Evolutionary conservation across 768 basidiomycete genomes (phyloP).

Genomic region (Tulasnella sp.): DNA sequence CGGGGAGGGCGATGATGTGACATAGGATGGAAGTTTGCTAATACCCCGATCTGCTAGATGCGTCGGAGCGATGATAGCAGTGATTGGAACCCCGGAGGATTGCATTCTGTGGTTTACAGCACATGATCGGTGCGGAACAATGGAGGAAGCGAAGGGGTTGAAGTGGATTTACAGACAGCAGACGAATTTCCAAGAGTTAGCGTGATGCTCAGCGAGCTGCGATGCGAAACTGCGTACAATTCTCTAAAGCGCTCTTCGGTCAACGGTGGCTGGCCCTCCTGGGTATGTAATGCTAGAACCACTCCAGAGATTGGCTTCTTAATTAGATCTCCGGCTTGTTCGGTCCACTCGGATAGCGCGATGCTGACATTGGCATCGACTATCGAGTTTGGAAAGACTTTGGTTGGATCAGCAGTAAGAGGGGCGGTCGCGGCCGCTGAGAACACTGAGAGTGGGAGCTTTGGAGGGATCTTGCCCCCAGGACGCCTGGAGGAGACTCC

Average conservation of each 20-base stretch:
- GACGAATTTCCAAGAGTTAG: background rate
- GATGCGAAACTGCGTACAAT: background rate
- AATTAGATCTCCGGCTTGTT: conserved; percentile 37
- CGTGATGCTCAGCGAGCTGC: background rate
- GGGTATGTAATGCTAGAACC: conserved; percentile 35
- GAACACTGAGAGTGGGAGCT: conserved; percentile 66
- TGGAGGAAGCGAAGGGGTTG: background rate
- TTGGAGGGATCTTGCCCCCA: conserved; percentile 36
- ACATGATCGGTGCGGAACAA: background rate
- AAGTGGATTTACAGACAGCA: background rate
- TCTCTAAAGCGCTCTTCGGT: conserved; percentile 15
- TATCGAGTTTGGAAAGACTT: conserved; percentile 48
- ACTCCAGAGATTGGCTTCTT: conserved; percentile 39
- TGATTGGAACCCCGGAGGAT: conserved; percentile 27
- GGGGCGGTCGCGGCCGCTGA: conserved; percentile 58
- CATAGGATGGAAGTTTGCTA: conserved; percentile 17
- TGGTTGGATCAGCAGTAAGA: conserved; percentile 53
- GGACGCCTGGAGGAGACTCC: background rate
- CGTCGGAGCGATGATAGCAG: background rate
- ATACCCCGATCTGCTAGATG: background rate
- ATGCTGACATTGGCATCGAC: conserved; percentile 58
- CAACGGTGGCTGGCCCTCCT: background rate
- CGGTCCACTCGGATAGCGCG: conserved; percentile 40
- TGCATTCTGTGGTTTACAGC: background rate
- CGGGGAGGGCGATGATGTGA: conserved; percentile 27